Conservation (phyloP, 139 green algal genomes). For the Chlorella sp. region DNA sequence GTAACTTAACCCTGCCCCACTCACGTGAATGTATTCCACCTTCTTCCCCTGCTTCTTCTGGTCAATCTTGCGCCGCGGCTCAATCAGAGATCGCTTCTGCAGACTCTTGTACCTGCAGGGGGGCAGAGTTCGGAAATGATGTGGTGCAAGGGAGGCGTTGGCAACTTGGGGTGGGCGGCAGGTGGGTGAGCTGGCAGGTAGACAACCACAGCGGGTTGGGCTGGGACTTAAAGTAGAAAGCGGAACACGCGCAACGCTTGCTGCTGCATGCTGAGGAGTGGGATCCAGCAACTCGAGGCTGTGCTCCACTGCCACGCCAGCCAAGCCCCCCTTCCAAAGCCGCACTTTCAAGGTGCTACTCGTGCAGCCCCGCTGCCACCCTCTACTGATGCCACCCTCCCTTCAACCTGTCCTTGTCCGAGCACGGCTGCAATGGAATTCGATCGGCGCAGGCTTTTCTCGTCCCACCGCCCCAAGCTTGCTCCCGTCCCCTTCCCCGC, state of each 20-base stretch:
- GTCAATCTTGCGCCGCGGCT: slow-evolving; percentile 69
- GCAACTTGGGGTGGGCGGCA: background rate
- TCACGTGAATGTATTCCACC: slow-evolving; percentile 46
- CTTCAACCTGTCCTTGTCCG: too few relatives aligned
- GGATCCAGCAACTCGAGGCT: background rate
- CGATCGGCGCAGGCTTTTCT: too few relatives aligned
- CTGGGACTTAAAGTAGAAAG: background rate
- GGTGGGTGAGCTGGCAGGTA: background rate
- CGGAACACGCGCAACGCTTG: background rate
- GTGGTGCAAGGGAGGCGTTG: background rate
- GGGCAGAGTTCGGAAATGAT: background rate
- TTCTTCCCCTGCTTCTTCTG: slow-evolving; percentile 53
- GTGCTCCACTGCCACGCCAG: background rate
- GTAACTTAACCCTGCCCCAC: background rate
- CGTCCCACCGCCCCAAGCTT: too few relatives aligned
- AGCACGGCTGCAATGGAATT: too few relatives aligned
- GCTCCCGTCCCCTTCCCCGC: too few relatives aligned
- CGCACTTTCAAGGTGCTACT: too few relatives aligned
- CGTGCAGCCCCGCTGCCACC: too few relatives aligned
- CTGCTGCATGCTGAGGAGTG: background rate
- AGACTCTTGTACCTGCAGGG: slow-evolving; percentile 81
- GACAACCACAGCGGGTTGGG: background rate
- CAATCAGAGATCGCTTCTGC: slow-evolving; percentile 80
- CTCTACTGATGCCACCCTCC: too few relatives aligned
- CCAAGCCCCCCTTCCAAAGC: too few relatives aligned